These are phyloP conservation scores for Sugiyamaella paludigena DNA, from an alignment of 1,139 yeast species.

Conservation along the genomic window DNA sequence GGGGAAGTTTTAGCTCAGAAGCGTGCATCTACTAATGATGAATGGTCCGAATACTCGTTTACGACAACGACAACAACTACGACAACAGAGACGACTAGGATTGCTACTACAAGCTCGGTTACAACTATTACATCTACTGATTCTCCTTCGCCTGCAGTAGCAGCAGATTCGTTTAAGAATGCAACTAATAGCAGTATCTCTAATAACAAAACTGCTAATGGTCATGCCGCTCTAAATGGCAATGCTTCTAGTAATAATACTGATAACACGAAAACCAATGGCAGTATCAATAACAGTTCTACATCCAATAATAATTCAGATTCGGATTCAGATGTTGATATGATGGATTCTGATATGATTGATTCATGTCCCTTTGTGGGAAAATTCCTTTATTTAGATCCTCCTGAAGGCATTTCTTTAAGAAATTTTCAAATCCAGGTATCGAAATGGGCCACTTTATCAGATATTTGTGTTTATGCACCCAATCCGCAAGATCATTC, in stretches of 20 bases:
- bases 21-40: conserved; percentile 3
- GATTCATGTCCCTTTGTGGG: conserved; percentile 37
- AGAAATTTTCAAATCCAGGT: conserved; percentile 79
- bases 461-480: conserved; percentile 68
- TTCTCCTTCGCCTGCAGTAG: too few relatives aligned
- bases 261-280: background rate
- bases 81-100: background rate
- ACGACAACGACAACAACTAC: conserved; percentile 3
- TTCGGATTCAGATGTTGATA: conserved; percentile 6
- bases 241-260: background rate
- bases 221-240: too few relatives aligned
- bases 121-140: too few relatives aligned
- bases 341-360: conserved; percentile 11
- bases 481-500: conserved; percentile 38
- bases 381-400: conserved; percentile 43
- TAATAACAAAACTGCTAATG: too few relatives aligned
- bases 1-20: conserved; percentile 50
- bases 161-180: too few relatives aligned
- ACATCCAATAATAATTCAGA: background rate
- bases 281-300: background rate
- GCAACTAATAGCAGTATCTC: too few relatives aligned
- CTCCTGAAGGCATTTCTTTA: conserved; percentile 64
- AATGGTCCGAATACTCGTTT: conserved; percentile 3
- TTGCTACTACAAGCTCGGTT: too few relatives aligned
- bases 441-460: conserved; percentile 61